Conservation (phyloP, 805 yeast genomes). For the Spencermartinsiella europaea region DNA sequence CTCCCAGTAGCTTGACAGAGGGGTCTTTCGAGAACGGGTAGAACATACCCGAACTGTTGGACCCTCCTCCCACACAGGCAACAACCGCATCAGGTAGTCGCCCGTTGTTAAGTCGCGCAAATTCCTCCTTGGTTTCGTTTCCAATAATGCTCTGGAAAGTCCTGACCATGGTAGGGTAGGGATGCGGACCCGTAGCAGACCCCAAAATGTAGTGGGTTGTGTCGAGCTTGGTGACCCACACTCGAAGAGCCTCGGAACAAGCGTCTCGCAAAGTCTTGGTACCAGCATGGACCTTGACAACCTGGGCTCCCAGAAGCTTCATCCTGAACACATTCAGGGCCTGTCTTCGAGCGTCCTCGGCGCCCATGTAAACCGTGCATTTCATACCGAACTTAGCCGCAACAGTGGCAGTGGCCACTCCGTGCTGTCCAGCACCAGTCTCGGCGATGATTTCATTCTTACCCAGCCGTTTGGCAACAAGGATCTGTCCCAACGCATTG, state of each 20-base stretch:
- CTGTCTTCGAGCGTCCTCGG: slow-evolving; percentile 98
- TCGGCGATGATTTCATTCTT: slow-evolving; percentile 43
- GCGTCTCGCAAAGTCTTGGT: slow-evolving; percentile 96
- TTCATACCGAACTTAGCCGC: slow-evolving; percentile 68
- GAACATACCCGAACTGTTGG: slow-evolving; percentile 94
- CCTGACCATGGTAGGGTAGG: slow-evolving; percentile 95
- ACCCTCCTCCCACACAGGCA: slow-evolving; percentile 99
- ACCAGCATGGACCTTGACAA: slow-evolving; percentile 89
- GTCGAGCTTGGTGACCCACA: slow-evolving; percentile 84
- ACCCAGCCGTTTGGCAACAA: slow-evolving; percentile 42
- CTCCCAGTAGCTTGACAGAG: slow-evolving; percentile 78
- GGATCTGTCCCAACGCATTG: slow-evolving; percentile 43
- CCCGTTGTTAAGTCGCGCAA: slow-evolving; percentile 70
- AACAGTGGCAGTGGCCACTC: slow-evolving; percentile 48
- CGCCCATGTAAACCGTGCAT: slow-evolving; percentile 97
- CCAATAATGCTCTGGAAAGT: slow-evolving; percentile 98
- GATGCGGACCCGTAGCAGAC: slow-evolving; percentile 98
- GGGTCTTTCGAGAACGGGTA: slow-evolving; percentile 84
- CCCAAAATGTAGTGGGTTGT: slow-evolving; percentile 95
- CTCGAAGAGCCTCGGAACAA: slow-evolving; percentile 92
- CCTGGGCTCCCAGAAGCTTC: slow-evolving; percentile 94
- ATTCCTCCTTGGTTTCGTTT: slow-evolving; percentile 87
- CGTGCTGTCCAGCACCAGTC: slow-evolving; percentile 50
- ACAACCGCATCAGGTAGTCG: slow-evolving; percentile 88
- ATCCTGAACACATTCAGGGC: slow-evolving; percentile 97